Conservation (phyloP, 768 basidiomycete genomes). For the Podaxis sp. region DNA sequence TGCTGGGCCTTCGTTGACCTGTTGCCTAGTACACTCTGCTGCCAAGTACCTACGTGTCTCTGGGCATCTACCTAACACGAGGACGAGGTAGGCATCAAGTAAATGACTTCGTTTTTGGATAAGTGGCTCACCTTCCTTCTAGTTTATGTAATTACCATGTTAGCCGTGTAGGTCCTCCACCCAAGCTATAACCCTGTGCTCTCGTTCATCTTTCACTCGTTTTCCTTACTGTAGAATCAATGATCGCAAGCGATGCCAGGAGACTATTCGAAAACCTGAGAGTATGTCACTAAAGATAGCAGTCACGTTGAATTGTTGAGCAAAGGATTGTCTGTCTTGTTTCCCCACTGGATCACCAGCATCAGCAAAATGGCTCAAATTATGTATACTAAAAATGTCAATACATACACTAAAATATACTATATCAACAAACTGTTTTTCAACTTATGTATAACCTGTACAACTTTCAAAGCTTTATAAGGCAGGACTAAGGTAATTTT, state of each 20-base stretch:
- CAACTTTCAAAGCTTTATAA: no score
- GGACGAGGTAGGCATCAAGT: not conserved
- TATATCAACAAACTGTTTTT: no score
- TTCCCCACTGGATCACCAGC: no score
- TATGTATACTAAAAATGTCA: no score
- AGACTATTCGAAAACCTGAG: not conserved
- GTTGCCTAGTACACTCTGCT: not conserved
- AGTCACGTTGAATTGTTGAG: not conserved
- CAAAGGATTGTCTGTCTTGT: not conserved
- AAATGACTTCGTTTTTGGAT: no score
- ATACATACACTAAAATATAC: no score
- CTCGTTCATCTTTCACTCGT: not conserved
- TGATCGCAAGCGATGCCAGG: not conserved
- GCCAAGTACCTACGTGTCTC: not conserved
- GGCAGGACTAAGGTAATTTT: no score
- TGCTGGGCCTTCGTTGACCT: not conserved
- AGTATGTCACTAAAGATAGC: not conserved
- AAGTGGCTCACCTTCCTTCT: not conserved
- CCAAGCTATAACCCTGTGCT: not conserved
- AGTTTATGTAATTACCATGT: constrained; percentile 9
- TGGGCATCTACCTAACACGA: not conserved
- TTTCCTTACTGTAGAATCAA: not conserved
- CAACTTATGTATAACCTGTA: no score
- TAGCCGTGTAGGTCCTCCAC: not conserved
- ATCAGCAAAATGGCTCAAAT: no score